Base-by-base conservation (phyloP, 1,139 yeast genomes). In the Nakaseomyces kungkrabaensis region DNA sequence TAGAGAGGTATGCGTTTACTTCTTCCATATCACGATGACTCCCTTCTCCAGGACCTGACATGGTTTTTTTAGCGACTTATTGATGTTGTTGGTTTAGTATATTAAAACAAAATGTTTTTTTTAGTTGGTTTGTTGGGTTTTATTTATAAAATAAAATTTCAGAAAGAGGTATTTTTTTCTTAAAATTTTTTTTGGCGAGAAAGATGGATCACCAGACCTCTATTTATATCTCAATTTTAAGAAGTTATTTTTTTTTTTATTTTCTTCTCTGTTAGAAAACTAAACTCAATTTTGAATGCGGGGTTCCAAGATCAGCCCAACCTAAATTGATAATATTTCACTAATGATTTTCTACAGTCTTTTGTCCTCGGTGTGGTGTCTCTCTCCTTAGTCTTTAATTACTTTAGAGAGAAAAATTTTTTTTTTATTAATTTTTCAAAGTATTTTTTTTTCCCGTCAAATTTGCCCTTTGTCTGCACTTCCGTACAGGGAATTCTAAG, bases 31-130 rank as follows among this genome's bases (percentile, higher is more conserved):
- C 46, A 43, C n/a, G 36, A 5, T 36, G 24, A 17, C 44, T 38
- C 51, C 50, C 37, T 26, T 31, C 34, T 48, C 47, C 11, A 46
- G 54, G 29, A 44, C 36, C 27, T 50, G 52, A 29, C 50, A 52
- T 37, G 38, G 25, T 17, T 36, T 17, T 13, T 36, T 36, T 5
- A 33, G 6, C 7, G 36, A n/a, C 5, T 33, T 33, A 33, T 33
- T 9, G 36, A 9, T 10, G 36, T 11, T 33, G 10, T 10, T 29
- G 7, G 32, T 29, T 17, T 17, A 2, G 22, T 17, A 29, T 29
- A 29, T 29, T 29, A 29, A 29, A 29, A 17, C 22, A 17, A 17
- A 17, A 17, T 17, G 22, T 17, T 17, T 17, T 17, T 17, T 17
- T 17, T 17, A 17, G 22, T 17, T 17, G 22, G 22, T 29, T 29